Base-by-base conservation (phyloP, 805 yeast genomes). In the Sugiyamaella chiloensis region DNA sequence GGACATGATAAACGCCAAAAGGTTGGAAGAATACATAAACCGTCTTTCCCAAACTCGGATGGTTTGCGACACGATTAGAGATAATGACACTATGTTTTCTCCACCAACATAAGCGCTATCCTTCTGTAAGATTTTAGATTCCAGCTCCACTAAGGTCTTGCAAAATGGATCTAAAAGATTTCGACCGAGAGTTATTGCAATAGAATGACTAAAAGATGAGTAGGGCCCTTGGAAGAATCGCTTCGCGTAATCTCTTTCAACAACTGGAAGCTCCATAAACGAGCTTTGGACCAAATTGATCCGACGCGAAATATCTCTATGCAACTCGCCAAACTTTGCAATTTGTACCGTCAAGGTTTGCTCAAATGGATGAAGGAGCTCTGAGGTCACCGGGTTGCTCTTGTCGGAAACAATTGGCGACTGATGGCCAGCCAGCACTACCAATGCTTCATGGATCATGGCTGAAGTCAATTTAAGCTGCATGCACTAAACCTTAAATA, bases 361-460 rank as follows among this genome's bases (percentile, higher is more conserved):
- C 20, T 57, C 60, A 2, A 58, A 46, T 3, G 54, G 47, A 42
- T 54, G 58, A 16, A 57, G 39, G n/a, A 44, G 42, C 17, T 24
- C 34, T 31, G 30, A 44, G 12, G 50, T 21, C 6, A 40, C 19
- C 30, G 42, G 23, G 12, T 19, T 34, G 12, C 21, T 12, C 41
- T 42, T 16, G n/a, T 30, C 20, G 12, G 40, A 17, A 12, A 44
- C 41, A 5, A 56, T 39, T 8, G 48, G 48, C 29, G 59, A 51
- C 14, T 27, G 37, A 31, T 42, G 51, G 24, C 61, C 61, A 5
- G 59, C 56, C 39, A 58, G 41, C 5, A 55, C 58, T 20, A 57
- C 42, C 48, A 58, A 40, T 8, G 56, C 42, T 34, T 58, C 60
- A 24, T 57, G 61, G 21, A 56, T 50, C 62, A 58, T 58, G 12